A percentile compares a stretch with the other conserved stretches of the same genome.
These are phyloP conservation scores for Xylariaceae sp. DNA, from an alignment of 2,329 filamentous ascomycete species.

Conservation along the genomic window DNA sequence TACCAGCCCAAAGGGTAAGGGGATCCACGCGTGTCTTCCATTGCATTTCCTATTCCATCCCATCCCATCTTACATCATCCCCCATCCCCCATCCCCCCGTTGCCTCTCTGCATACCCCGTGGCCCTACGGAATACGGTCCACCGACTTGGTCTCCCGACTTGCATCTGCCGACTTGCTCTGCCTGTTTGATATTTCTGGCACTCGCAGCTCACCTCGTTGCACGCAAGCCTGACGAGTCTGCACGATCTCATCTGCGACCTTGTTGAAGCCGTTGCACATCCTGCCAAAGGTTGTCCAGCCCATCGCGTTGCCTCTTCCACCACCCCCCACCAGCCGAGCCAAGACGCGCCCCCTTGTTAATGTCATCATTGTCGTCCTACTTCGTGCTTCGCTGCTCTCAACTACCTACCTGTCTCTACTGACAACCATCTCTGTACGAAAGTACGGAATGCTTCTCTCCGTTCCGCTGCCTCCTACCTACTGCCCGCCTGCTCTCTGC, in stretches of 20 bases:
- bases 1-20: constrained; percentile 5
- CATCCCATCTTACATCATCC: constrained; percentile 4
- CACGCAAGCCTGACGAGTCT: constrained; percentile 19
- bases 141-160: no score
- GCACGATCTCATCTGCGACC: constrained; percentile 18
- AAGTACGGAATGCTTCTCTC: neutral
- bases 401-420: no score
- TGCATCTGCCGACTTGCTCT: no score
- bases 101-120: neutral
- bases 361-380: constrained; percentile 10
- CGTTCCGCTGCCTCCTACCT: constrained; percentile 19
- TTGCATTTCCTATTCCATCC: constrained; percentile 3
- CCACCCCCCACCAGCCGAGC: constrained; percentile 7
- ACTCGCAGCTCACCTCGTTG: constrained; percentile 3
- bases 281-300: constrained; percentile 22
- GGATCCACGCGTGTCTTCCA: constrained; percentile 1
- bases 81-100: constrained; percentile 18
- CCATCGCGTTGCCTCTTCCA: constrained; percentile 22
- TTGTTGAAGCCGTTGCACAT: constrained; percentile 15
- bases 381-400: neutral
- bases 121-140: no score
- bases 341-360: constrained; percentile 13
- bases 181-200: no score
- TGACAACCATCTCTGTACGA: no score
- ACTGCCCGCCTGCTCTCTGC: constrained; percentile 2